Evolutionary conservation across 129 eudicot species (phyloP).

Genomic region (Flaveria trinervia): DNA sequence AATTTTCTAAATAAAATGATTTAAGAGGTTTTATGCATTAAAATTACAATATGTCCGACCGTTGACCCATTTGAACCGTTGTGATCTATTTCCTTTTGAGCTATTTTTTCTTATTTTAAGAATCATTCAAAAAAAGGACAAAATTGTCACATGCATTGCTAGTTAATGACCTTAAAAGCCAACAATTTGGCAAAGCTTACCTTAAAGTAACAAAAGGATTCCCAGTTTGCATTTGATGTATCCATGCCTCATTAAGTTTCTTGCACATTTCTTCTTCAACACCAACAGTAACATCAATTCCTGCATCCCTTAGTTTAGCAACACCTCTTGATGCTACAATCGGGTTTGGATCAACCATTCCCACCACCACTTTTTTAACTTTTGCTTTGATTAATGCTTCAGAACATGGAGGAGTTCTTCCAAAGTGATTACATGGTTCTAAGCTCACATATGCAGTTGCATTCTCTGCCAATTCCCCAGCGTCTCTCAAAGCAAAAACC

Average conservation of each 20-base stretch:
- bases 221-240: constrained; percentile 82
- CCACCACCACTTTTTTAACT: constrained; percentile 84
- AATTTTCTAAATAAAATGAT: not conserved
- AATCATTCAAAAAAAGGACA: not conserved
- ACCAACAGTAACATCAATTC: constrained; percentile 76
- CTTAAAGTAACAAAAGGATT: constrained; percentile 81
- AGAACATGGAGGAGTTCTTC: constrained; percentile 97
- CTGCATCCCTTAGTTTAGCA: constrained; percentile 66
- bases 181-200: constrained; percentile 32
- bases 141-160: constrained; percentile 13
- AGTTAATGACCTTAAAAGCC: constrained; percentile 3
- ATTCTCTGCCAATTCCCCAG: constrained; percentile 86
- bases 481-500: constrained; percentile 97
- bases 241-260: constrained; percentile 83
- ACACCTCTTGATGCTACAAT: constrained; percentile 90
- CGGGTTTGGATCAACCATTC: constrained; percentile 98
- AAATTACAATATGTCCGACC: not conserved
- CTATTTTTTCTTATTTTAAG: not conserved
- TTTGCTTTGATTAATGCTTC: constrained; percentile 89
- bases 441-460: constrained; percentile 93
- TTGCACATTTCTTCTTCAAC: constrained; percentile 90
- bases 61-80: not conserved
- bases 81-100: not conserved
- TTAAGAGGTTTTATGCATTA: not conserved
- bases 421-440: constrained; percentile 95